Base-by-base conservation (phyloP, 805 yeast genomes). In the Candida qinlingensis region DNA sequence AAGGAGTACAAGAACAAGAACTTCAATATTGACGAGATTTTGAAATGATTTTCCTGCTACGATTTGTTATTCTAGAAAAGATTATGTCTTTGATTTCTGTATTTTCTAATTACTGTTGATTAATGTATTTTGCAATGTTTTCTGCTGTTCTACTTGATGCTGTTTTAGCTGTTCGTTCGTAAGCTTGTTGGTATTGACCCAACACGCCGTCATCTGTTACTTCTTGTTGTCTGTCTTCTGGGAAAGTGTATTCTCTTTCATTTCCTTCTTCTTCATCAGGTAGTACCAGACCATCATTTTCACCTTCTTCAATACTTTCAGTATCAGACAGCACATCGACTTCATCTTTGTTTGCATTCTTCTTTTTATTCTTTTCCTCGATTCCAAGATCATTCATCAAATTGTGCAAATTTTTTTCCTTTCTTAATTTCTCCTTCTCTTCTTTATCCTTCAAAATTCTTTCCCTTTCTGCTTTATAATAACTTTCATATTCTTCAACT, bases 341-440 rank as follows among this genome's bases (percentile, higher is more conserved):
- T 12, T 72, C 77, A 11, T 70, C 76, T 7, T 65, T 66, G 26
- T 62, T 59, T 13, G 45, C 36, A 11, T 26, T 39, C n/a, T 71
- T 72, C 43, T 76, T 72, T 47, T 71, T 73, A 7, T 63, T 47
- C 34, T 56, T 58, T 37, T 70, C 79, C 41, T 74, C 70, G 40
- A 90, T 69, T 12, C 96, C 96, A 60, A 94, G 72, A 65, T 94
- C 99, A 53, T 83, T 83, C 88, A 94, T 87, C 56, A 94, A 71
- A 53, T 81, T 76, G 41, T 77, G 73, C 58, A 94, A 70, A 29
- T 85, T 83, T 55, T 81, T 76, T 35, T 87, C 84, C 65, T 89
- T 88, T 57, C 83, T 74, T 59, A 73, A 70, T 63, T 81, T 80
- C 60, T 87, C 96, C 47, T 81, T 82, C 51, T 83, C 84, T 56